phyloP scores from a whole-genome alignment of 805 yeast genomes.

The Tetrapisispora taiwanensis region DNA sequence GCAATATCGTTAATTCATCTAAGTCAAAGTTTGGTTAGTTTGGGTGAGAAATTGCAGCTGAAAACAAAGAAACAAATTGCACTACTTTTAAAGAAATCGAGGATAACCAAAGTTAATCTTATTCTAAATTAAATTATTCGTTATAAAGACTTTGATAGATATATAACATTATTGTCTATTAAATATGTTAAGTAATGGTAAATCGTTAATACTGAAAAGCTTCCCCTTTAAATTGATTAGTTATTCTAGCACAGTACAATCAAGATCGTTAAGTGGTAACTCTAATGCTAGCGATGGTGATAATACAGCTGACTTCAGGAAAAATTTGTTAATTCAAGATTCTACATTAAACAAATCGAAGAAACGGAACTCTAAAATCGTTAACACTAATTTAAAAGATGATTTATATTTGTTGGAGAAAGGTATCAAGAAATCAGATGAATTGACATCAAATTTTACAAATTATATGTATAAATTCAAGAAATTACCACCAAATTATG shows the following conservation, averaged over 20 bases:
- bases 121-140: no score
- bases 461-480: slow-evolving; percentile 25
- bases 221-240: not conserved
- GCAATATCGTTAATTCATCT: no score
- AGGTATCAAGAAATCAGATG: slow-evolving; percentile 20
- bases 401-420: slow-evolving; percentile 14
- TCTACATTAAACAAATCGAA: not conserved
- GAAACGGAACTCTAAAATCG: no score
- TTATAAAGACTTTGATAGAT: no score
- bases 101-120: no score
- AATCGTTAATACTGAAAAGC: not conserved
- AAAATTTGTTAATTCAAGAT: not conserved
- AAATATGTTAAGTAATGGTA: not conserved
- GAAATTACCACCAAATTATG: slow-evolving; percentile 48
- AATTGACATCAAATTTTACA: slow-evolving; percentile 17
- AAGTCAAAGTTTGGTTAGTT: no score
- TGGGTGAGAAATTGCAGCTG: no score
- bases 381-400: not conserved
- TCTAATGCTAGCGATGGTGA: not conserved
- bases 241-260: not conserved
- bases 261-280: not conserved
- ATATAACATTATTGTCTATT: no score
- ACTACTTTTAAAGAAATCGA: not conserved
- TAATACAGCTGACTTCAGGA: not conserved
- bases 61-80: not conserved